Percentiles rank a stretch among this genome's conserved stretches.
Evolutionary conservation across 1,284 basidiomycete genomes (phyloP).

Genomic region (Ceratobasidium sp.): DNA sequence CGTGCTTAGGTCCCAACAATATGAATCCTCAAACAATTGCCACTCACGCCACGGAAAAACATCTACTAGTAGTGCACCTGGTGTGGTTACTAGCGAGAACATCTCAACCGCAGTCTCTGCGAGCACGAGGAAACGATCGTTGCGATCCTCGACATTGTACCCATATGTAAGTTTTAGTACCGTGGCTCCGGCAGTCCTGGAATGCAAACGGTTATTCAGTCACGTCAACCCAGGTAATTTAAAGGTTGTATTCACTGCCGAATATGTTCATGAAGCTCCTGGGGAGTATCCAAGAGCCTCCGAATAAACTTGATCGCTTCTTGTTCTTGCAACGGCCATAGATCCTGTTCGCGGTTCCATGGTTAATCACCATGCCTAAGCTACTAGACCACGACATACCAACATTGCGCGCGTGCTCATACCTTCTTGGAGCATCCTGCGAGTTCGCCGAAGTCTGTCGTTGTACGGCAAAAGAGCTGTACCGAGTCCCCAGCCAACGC

Average conservation of each 20-base stretch:
- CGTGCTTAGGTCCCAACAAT: too few relatives aligned
- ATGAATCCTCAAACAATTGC: not conserved
- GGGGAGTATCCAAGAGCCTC: not conserved
- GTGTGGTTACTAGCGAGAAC: constrained; percentile 5
- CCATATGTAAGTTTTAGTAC: constrained; percentile 27
- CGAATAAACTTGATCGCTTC: constrained; percentile 24
- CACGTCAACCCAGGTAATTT: too few relatives aligned
- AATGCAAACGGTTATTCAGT: too few relatives aligned
- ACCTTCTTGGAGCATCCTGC: constrained; percentile 14
- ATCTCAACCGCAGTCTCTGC: constrained; percentile 11
- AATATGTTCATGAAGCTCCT: constrained; percentile 5
- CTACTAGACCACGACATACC: too few relatives aligned
- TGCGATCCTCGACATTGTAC: not conserved
- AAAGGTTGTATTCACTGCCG: constrained; percentile 29
- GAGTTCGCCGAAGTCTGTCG: not conserved
- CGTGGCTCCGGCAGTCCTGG: not conserved
- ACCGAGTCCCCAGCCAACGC: constrained; percentile 5
- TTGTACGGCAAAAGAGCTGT: not conserved
- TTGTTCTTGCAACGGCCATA: constrained; percentile 25
- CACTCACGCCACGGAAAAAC: constrained; percentile 6
- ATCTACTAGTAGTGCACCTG: not conserved
- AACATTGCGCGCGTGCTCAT: not conserved
- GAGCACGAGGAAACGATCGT: constrained; percentile 5
- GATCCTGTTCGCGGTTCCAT: constrained; percentile 3
- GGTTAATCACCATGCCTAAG: too few relatives aligned